Percentiles rank a stretch among this genome's conserved stretches.
Conservation (phyloP, 805 yeast genomes). For the Metschnikowia similis region DNA sequence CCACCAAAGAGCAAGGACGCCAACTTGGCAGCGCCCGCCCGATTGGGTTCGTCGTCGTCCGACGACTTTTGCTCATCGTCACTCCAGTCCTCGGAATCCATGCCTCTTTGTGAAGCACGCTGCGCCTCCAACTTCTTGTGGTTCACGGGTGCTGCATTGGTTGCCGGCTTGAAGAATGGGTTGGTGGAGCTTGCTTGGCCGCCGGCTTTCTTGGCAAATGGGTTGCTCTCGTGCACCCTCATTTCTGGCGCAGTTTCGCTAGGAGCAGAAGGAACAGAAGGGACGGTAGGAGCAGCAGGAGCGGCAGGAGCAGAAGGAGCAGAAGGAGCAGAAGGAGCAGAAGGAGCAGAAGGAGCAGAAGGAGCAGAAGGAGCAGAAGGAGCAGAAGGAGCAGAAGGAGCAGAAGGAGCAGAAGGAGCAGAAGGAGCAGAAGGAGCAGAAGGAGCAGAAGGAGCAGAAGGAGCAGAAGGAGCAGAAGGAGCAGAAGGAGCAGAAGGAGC, state of each 20-base stretch:
- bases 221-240: conserved; percentile 34
- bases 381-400: neutral
- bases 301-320: too few species aligned
- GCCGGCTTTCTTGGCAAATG: conserved; percentile 40
- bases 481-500: neutral
- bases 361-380: neutral
- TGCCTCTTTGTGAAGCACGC: conserved; percentile 66
- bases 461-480: neutral
- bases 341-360: neutral
- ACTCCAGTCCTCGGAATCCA: conserved; percentile 44
- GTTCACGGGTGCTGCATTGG: conserved; percentile 38
- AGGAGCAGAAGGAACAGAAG: neutral
- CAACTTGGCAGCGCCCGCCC: conserved; percentile 53
- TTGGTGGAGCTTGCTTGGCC: conserved; percentile 27
- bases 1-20: conserved; percentile 54
- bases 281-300: too few species aligned
- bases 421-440: too few species aligned
- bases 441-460: too few species aligned
- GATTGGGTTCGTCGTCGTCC: conserved; percentile 46
- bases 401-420: neutral
- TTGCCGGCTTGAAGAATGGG: conserved; percentile 56
- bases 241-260: neutral
- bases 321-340: neutral
- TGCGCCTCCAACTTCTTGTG: conserved; percentile 62
- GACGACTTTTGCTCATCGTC: conserved; percentile 41